phyloP scores from a whole-genome alignment of 495 filamentous ascomycete species.

The Thermothielavioides terrestris region DNA sequence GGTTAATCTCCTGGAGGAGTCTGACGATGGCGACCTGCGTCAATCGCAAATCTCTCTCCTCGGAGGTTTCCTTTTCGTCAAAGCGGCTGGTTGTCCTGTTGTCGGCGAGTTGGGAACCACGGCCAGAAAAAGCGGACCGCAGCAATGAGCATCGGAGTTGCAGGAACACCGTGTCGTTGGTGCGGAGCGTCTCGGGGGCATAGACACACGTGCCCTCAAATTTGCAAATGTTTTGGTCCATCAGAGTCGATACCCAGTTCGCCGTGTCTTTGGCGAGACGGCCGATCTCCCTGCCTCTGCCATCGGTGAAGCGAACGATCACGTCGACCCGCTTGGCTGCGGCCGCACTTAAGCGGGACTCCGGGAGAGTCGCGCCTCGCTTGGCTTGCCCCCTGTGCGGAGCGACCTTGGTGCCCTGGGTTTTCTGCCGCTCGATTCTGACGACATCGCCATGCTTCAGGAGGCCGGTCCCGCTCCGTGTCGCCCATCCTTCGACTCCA shows the following conservation, averaged over 20 bases:
- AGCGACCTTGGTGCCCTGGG: conserved; percentile 49
- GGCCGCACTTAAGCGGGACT: conserved; percentile 33
- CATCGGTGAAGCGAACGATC: conserved; percentile 87
- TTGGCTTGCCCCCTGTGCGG: conserved; percentile 40
- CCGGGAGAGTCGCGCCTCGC: conserved; percentile 18
- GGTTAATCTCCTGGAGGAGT: conserved; percentile 79
- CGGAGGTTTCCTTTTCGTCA: conserved; percentile 73
- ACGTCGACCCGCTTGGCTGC: conserved; percentile 60
- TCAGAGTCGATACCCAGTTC: conserved; percentile 86
- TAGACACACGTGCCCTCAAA: conserved; percentile 90
- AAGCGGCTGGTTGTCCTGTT: conserved; percentile 55
- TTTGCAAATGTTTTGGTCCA: conserved; percentile 83
- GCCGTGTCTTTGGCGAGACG: conserved; percentile 82
- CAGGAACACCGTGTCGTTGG: conserved; percentile 87
- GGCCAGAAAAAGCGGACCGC: conserved; percentile 58
- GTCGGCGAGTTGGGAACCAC: conserved; percentile 49
- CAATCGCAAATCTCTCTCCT: conserved; percentile 77
- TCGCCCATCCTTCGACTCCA: conserved; percentile 86
- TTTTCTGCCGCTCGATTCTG: conserved; percentile 78
- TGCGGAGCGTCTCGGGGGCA: conserved; percentile 71
- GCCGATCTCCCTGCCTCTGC: conserved; percentile 72
- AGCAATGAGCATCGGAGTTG: conserved; percentile 76
- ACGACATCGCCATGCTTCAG: conserved; percentile 70
- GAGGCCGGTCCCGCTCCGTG: conserved; percentile 66
- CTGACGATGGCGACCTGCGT: conserved; percentile 82